Percentiles rank a stretch among this genome's conserved stretches.
Evolutionary conservation across 1,284 basidiomycete species (phyloP).

Genomic region (Microbotryum saponariae): DNA sequence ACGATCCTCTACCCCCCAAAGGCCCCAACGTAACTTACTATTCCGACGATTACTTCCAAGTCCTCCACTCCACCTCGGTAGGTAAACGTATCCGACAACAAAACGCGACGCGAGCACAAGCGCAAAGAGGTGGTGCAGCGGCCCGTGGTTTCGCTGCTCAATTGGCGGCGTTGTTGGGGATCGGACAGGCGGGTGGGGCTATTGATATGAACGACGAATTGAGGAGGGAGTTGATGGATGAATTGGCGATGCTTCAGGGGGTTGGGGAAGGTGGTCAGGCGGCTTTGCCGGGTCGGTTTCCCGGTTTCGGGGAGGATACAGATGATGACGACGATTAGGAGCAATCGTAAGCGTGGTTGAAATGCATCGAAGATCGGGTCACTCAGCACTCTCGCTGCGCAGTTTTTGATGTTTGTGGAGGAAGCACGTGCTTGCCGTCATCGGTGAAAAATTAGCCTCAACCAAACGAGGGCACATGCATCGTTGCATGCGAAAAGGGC

Average conservation of each 20-base stretch:
- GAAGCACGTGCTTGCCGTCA: background rate
- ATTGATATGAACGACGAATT: slow-evolving; percentile 23
- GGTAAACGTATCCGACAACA: slow-evolving; percentile 1
- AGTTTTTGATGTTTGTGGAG: slow-evolving; percentile 5
- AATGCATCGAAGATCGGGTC: background rate
- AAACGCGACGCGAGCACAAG: background rate
- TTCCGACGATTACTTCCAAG: slow-evolving; percentile 30
- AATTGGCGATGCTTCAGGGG: slow-evolving; percentile 21
- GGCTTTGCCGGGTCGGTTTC: slow-evolving; percentile 26
- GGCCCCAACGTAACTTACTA: slow-evolving; percentile 26
- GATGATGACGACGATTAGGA: slow-evolving; percentile 5
- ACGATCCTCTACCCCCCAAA: slow-evolving; percentile 32
- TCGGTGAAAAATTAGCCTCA: too few species aligned
- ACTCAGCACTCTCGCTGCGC: too few species aligned
- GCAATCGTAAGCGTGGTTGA: background rate
- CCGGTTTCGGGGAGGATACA: slow-evolving; percentile 4
- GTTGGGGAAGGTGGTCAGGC: slow-evolving; percentile 8
- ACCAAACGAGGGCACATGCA: too few species aligned
- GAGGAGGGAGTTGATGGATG: slow-evolving; percentile 24
- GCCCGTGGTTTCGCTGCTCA: slow-evolving; percentile 5
- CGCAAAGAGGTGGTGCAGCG: background rate
- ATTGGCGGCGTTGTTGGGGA: slow-evolving; percentile 21
- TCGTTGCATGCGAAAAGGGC: too few species aligned
- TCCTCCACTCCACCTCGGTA: slow-evolving; percentile 8
- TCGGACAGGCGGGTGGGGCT: slow-evolving; percentile 18